Base-by-base conservation (phyloP, 352 stramenopile species). In the Phytophthora agathidicida region DNA sequence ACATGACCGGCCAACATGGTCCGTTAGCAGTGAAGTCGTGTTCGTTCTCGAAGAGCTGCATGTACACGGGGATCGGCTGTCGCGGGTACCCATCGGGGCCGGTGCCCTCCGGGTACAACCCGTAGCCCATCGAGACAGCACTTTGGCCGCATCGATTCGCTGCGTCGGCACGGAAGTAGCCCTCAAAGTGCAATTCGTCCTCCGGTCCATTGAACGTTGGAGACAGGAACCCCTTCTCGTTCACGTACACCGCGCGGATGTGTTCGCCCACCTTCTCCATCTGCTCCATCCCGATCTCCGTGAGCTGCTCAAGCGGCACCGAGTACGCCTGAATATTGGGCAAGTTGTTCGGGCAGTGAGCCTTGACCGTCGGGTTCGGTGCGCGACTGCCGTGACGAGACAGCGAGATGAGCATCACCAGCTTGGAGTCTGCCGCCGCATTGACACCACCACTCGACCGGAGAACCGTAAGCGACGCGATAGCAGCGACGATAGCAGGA, bases 31-130 rank as follows among this genome's bases (percentile, higher is more conserved):
- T 88, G 51, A 92, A 92, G 48, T 92, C 83, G 52, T 88, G 80
- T 33, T 92, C 83, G 42, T 84, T 92, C 77, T 92, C 74, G n/a
- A 60, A 74, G 0, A 92, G 54, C 50, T 92, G 83, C 83, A 92
- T 92, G 68, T 77, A 92, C 27, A 92, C 70, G 0, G 83, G 78
- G 39, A 92, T 88, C 1, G 80, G 80, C 56, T 92, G 83, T 38
- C 75, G 76, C 5, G 50, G 35, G 47, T 85, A 90, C 0, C 78
- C 83, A 2, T 77, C 71, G 0, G 78, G 80, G 0, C 83, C 78
- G 0, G 79, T 90, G 20, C 80, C 80, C 11, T 89, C 75, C 0
- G 83, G 83, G 44, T 92, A 92, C 7, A 92, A 54, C 10, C 83
- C 83, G 41, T 87, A 88, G 7, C 80, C 78, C 45, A 92, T 62